Evolutionary conservation across 78 protist species (phyloP).

Genomic region (Guillardia theta): DNA sequence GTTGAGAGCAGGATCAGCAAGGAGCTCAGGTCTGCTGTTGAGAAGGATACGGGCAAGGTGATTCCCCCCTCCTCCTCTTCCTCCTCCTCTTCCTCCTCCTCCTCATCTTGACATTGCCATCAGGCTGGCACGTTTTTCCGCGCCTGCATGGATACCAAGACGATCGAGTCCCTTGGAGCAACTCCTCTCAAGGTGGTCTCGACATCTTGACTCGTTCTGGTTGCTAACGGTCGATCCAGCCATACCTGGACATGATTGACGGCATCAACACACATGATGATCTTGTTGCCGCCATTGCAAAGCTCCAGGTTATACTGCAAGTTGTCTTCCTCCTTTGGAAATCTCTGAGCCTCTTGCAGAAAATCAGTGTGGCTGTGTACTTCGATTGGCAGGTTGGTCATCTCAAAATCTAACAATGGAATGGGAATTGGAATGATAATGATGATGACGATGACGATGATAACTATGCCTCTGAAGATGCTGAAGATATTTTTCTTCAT

Average conservation of each 20-base stretch:
- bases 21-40: not conserved
- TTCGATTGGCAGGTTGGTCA: slow-evolving; percentile 34
- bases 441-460: no score
- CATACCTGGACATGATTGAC: not conserved
- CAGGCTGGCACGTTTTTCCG: not conserved
- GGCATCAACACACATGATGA: not conserved
- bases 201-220: not conserved
- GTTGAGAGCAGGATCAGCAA: not conserved
- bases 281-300: not conserved
- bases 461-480: no score
- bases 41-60: not conserved
- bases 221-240: not conserved
- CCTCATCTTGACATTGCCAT: not conserved
- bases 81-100: not conserved
- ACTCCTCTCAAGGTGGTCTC: not conserved
- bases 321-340: no score
- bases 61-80: not conserved
- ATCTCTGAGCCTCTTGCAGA: no score
- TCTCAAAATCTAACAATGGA: no score
- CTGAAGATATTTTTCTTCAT: no score
- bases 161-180: not conserved
- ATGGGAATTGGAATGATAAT: no score
- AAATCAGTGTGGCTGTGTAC: not conserved
- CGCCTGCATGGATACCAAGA: slow-evolving; percentile 8
- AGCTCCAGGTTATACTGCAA: no score